Conservation (phyloP, 306 rosid genomes). For the Medicago arabica region DNA sequence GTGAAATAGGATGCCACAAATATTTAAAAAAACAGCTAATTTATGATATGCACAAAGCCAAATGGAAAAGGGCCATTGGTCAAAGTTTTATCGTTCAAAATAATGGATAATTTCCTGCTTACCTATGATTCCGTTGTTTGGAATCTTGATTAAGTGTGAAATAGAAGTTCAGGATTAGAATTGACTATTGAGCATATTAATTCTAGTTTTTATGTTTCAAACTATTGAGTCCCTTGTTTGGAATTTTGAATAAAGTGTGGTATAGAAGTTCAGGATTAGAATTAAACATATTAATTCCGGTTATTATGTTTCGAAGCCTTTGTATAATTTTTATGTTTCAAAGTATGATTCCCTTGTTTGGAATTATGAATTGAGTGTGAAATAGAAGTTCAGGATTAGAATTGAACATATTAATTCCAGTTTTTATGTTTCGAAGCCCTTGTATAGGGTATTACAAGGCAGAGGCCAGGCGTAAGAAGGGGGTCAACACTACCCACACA, state of each 20-base stretch:
- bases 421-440: neutral
- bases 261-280: neutral
- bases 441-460: neutral
- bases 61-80: neutral
- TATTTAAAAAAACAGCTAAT: neutral
- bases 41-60: conserved; percentile 5
- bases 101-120: conserved; percentile 1
- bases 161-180: neutral
- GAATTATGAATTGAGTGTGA: neutral
- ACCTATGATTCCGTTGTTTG: neutral
- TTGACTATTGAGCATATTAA: neutral
- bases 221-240: neutral
- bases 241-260: neutral
- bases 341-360: neutral
- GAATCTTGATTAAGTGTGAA: neutral
- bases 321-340: neutral
- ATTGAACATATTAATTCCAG: neutral
- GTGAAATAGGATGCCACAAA: neutral
- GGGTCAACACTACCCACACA: neutral
- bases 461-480: neutral
- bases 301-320: too few relatives aligned
- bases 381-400: neutral
- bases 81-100: neutral
- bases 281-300: neutral
- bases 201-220: too few relatives aligned